These are phyloP conservation scores for Clonostachys rosea DNA, from an alignment of 2,329 filamentous ascomycete species.

Conservation along the genomic window DNA sequence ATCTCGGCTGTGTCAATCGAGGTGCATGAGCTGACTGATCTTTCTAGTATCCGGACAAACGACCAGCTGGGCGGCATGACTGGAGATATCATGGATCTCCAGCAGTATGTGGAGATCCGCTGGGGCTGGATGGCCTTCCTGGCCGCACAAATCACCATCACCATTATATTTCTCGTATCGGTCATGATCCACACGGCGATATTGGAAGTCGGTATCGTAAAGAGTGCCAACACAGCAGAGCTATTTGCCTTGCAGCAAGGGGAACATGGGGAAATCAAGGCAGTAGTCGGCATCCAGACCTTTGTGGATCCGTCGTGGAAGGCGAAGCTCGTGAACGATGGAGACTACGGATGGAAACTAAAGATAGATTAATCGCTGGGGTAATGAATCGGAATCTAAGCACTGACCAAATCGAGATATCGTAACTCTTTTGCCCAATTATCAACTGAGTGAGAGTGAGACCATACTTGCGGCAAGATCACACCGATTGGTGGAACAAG, in stretches of 20 bases:
- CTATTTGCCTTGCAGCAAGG: conserved; percentile 2
- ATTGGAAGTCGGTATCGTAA: conserved; percentile 8
- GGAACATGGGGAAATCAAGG: too few relatives aligned
- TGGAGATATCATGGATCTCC: background rate
- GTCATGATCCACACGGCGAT: conserved; percentile 4
- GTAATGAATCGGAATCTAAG: too few relatives aligned
- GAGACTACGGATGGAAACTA: too few relatives aligned
- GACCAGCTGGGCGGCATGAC: background rate
- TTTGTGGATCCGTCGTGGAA: too few relatives aligned
- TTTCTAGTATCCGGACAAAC: background rate
- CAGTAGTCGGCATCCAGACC: too few relatives aligned
- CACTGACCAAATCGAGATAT: too few relatives aligned
- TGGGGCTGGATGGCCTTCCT: conserved; percentile 10
- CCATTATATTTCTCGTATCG: conserved; percentile 4
- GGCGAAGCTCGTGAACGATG: too few relatives aligned
- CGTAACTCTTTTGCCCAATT: too few relatives aligned
- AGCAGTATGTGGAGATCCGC: conserved; percentile 7
- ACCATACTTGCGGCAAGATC: too few relatives aligned
- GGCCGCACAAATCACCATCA: conserved; percentile 6
- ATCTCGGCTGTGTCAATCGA: background rate
- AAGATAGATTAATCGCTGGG: too few relatives aligned
- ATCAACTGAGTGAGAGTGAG: too few relatives aligned
- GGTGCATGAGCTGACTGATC: background rate
- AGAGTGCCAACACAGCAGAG: conserved; percentile 6
- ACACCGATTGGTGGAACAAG: too few relatives aligned